Percentiles rank a stretch among this genome's conserved stretches.
Conservation (phyloP, 2,329 filamentous ascomycete species). For the Xylaria sp. region DNA sequence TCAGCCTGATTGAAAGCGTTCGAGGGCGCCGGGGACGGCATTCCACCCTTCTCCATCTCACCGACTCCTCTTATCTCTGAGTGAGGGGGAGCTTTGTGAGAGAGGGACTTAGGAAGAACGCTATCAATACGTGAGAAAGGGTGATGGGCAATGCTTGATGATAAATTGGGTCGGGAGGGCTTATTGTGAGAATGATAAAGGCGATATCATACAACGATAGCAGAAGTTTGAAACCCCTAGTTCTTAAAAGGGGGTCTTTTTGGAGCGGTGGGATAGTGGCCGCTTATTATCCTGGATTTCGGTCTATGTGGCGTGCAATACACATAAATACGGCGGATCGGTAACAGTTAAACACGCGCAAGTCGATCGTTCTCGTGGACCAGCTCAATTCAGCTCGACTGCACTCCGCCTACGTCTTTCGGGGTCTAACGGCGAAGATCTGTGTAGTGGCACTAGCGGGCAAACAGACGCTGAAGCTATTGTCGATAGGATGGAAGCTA, state of each 20-base stretch:
- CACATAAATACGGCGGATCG: slow-evolving; percentile 30
- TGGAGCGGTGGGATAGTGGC: slow-evolving; percentile 7
- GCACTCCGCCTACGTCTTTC: slow-evolving; percentile 18
- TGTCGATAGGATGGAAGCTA: slow-evolving; percentile 15
- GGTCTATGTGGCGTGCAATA: slow-evolving; percentile 35
- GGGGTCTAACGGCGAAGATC: slow-evolving; percentile 1
- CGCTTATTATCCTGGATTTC: slow-evolving; percentile 30
- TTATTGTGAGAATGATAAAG: slow-evolving; percentile 20
- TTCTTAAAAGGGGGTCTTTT: slow-evolving; percentile 28
- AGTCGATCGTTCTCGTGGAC: slow-evolving; percentile 16
- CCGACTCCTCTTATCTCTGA: slow-evolving; percentile 30
- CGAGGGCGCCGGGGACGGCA: slow-evolving; percentile 60
- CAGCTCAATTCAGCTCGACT: slow-evolving; percentile 15
- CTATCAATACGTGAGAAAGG: slow-evolving; percentile 9
- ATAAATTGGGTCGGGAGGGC: slow-evolving; percentile 4
- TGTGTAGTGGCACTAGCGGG: slow-evolving; percentile 15
- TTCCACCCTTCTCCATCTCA: slow-evolving; percentile 48
- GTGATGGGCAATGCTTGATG: slow-evolving; percentile 12
- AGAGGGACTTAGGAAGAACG: slow-evolving; percentile 15
- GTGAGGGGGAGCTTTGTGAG: neutral
- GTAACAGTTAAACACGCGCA: slow-evolving; percentile 7
- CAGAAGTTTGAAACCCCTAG: slow-evolving; percentile 31
- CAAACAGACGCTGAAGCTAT: slow-evolving; percentile 13
- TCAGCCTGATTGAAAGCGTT: slow-evolving; percentile 49
- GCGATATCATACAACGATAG: slow-evolving; percentile 17